Percentiles rank a stretch among this genome's conserved stretches.
phyloP scores from a whole-genome alignment of 768 basidiomycete species.

The Pleurotus cornucopiae region DNA sequence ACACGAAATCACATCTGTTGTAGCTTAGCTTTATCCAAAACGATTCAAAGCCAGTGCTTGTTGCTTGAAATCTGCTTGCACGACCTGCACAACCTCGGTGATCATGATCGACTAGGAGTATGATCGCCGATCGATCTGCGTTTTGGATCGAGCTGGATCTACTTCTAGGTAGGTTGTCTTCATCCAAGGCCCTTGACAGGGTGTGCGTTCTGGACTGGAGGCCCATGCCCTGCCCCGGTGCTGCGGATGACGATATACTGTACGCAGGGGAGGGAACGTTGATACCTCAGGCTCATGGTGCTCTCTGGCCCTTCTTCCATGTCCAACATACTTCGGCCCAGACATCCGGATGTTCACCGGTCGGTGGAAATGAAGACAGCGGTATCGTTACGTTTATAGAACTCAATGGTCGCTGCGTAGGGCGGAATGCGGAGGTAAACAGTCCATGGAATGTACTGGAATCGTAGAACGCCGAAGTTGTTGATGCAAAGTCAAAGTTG shows the following conservation, averaged over 20 bases:
- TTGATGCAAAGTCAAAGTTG: not conserved
- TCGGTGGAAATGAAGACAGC: not conserved
- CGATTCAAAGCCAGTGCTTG: too few species aligned
- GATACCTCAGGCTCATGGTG: too few species aligned
- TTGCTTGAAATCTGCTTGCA: too few species aligned
- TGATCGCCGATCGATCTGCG: conserved; percentile 7
- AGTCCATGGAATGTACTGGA: conserved; percentile 2
- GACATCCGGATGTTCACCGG: not conserved
- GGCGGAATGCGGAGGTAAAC: conserved; percentile 8
- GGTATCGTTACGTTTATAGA: not conserved
- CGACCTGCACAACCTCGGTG: not conserved
- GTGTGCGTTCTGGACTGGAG: not conserved
- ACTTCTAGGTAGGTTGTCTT: not conserved
- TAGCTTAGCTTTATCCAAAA: too few species aligned
- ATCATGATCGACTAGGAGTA: not conserved
- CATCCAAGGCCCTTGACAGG: not conserved
- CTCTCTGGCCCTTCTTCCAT: too few species aligned
- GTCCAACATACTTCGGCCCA: not conserved
- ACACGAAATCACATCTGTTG: not conserved
- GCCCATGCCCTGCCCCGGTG: not conserved
- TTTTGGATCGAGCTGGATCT: not conserved
- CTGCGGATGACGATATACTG: not conserved
- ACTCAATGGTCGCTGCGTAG: not conserved
- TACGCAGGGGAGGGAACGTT: too few species aligned
- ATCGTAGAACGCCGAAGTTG: conserved; percentile 1